These are phyloP conservation scores for Musa beccarii DNA, from an alignment of 176 grass and related monocot genomes.

Conservation along the genomic window DNA sequence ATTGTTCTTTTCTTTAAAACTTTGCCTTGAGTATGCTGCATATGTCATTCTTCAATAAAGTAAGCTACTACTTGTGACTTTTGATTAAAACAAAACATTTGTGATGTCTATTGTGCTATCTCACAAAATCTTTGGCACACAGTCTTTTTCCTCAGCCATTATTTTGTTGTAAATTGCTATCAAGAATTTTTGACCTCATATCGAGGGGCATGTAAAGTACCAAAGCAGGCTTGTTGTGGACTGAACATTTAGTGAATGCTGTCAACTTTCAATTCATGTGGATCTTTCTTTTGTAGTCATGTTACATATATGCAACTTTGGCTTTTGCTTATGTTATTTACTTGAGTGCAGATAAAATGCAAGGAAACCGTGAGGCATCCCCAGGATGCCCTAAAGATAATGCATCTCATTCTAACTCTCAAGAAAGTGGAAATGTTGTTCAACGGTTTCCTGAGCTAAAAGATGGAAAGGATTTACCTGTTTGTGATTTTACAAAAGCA, in stretches of 20 bases:
- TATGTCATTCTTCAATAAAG: too few relatives aligned
- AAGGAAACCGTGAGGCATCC: slow-evolving; percentile 61
- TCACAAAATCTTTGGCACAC: too few relatives aligned
- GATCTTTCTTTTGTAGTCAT: neutral
- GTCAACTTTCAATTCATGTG: neutral
- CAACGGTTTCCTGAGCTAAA: slow-evolving; percentile 50
- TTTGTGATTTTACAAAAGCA: slow-evolving; percentile 23
- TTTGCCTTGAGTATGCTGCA: too few relatives aligned
- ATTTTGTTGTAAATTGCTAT: too few relatives aligned
- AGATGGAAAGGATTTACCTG: slow-evolving; percentile 22
- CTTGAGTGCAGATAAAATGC: slow-evolving; percentile 73
- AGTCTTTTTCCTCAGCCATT: too few relatives aligned
- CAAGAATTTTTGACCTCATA: too few relatives aligned
- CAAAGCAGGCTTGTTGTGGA: slow-evolving; percentile 2
- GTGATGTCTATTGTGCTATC: too few relatives aligned
- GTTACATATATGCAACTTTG: neutral
- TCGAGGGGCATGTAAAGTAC: too few relatives aligned
- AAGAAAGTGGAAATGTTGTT: slow-evolving; percentile 39
- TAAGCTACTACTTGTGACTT: too few relatives aligned
- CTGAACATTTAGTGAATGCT: neutral
- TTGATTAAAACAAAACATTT: too few relatives aligned
- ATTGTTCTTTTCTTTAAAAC: too few relatives aligned
- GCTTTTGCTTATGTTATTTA: slow-evolving; percentile 26
- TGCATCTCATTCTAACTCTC: slow-evolving; percentile 51
- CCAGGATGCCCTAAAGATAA: slow-evolving; percentile 53